A percentile compares a stretch with the other conserved stretches of the same genome.
phyloP scores from a whole-genome alignment of 176 grass and related monocot genomes.

The Aegilops speltoides region DNA sequence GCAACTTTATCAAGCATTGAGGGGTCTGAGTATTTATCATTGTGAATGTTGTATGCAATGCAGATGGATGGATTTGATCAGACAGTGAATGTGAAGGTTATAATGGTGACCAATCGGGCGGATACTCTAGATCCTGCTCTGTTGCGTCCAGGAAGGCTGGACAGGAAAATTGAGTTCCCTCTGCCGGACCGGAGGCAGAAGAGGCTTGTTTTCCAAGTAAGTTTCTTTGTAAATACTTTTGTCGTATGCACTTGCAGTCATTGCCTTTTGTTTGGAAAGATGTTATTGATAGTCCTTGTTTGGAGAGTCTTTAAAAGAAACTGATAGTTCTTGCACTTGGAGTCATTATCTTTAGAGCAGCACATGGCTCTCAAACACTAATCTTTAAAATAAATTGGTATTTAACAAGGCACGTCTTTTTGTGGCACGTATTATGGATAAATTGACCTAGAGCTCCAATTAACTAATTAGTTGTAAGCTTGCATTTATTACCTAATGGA shows the following conservation, averaged over 20 bases:
- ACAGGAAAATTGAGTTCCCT: slow-evolving; percentile 98
- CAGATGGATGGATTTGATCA: slow-evolving; percentile 99
- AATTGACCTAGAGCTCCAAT: neutral
- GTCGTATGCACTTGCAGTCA: neutral
- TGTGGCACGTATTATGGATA: too few species aligned
- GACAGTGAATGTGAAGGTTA: slow-evolving; percentile 97
- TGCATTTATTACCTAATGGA: neutral
- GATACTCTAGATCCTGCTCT: slow-evolving; percentile 95
- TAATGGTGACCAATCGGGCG: slow-evolving; percentile 95
- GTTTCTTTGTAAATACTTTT: neutral
- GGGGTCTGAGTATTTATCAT: neutral
- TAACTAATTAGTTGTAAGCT: neutral
- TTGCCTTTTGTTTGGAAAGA: too few species aligned
- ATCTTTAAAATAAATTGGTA: neutral
- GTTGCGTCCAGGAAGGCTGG: slow-evolving; percentile 81
- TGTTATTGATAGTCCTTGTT: neutral
- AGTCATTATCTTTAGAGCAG: neutral
- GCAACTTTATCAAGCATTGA: neutral
- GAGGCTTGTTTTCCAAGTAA: slow-evolving; percentile 96
- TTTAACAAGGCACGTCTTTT: too few species aligned
- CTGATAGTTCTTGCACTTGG: neutral
- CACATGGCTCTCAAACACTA: neutral
- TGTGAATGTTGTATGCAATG: slow-evolving; percentile 23
- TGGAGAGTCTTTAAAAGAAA: neutral
- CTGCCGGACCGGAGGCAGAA: slow-evolving; percentile 87